Evolutionary conservation across 345 rosid species (phyloP), one percentile per base, ranked within the genome.

Genomic region (Microthlaspi erraticum): DNA sequence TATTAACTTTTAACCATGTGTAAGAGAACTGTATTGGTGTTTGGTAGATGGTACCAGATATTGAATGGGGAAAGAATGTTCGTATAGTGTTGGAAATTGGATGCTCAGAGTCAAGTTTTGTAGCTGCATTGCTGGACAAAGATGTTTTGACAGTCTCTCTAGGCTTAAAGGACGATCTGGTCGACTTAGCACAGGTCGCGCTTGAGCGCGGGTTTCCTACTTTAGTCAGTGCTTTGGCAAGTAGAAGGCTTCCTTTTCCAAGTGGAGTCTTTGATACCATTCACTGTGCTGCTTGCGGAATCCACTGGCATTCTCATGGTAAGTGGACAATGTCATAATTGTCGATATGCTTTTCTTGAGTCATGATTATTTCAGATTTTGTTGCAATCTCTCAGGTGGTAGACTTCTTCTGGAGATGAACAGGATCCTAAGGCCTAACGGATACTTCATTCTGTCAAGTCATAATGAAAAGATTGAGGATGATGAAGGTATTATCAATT

Each of bases 61-160:
- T 93, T 66, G 96, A 91, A 83, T 93, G 98, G 98, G 98, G 98
- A 60, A 93, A 91, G 87, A 93, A 93, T 80, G 84, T 89, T 38
- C 96, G 89, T 71, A 78, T 91, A 63, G 88, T 93, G 46, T 78
- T 93, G 88, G 94, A 93, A 64, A 82, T 86, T 60, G 97, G 97
- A 61, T 85, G 91, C 69, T 34, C 68, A 77, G 93, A 91, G 50
- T 79, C 96, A 60, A 87, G 91, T 72, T 84, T 93, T 75, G 88
- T 73, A 50, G 88, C 88, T 61, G 84, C 91, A 51, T 86, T 87
- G 53, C 84, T 91, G 78, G 97, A 87, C 66, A 93, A 85, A 77
- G 85, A 85, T 46, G 94, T 93, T 39, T 78, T 93, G 37, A 82
- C 95, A 37, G 65, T 93, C 34, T 72, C 91, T 41, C 80, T 93